Percentiles rank a stretch among this genome's conserved stretches.
Evolutionary conservation across 345 rosid genomes (phyloP).

Genomic region (Eucalyptus regnans): DNA sequence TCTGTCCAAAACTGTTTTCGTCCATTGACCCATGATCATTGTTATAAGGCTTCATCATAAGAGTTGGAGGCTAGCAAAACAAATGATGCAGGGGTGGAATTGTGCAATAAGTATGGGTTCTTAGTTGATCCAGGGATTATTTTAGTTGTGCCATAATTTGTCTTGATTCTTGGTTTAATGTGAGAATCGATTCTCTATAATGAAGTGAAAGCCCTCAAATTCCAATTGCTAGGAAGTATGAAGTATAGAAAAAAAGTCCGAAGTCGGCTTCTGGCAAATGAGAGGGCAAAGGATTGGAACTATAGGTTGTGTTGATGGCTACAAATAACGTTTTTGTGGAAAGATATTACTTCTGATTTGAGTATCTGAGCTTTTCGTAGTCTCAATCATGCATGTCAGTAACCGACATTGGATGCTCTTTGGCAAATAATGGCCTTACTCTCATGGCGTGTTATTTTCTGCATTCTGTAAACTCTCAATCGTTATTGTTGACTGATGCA

Average conservation of each 20-base stretch:
- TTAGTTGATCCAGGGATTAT: neutral
- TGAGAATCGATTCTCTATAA: neutral
- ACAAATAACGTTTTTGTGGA: neutral
- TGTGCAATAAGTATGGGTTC: neutral
- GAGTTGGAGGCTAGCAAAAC: neutral
- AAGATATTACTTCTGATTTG: neutral
- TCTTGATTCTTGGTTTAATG: neutral
- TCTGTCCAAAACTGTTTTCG: neutral
- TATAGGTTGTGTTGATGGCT: neutral
- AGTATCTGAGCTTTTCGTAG: neutral
- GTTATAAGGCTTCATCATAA: neutral
- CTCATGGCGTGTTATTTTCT: neutral
- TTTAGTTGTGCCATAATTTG: neutral
- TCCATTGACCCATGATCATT: neutral
- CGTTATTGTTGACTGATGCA: conserved; percentile 18
- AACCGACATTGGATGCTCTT: neutral
- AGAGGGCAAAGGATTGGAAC: neutral
- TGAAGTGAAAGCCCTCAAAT: neutral
- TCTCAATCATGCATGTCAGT: neutral
- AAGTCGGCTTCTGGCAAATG: neutral
- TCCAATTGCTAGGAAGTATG: neutral
- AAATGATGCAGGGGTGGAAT: neutral
- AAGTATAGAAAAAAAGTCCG: neutral
- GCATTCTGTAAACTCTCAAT: neutral
- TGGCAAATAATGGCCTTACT: neutral